Percentiles rank a stretch among this genome's conserved stretches.
phyloP scores from a whole-genome alignment of 345 rosid genomes.

The Acer yangbiense region DNA sequence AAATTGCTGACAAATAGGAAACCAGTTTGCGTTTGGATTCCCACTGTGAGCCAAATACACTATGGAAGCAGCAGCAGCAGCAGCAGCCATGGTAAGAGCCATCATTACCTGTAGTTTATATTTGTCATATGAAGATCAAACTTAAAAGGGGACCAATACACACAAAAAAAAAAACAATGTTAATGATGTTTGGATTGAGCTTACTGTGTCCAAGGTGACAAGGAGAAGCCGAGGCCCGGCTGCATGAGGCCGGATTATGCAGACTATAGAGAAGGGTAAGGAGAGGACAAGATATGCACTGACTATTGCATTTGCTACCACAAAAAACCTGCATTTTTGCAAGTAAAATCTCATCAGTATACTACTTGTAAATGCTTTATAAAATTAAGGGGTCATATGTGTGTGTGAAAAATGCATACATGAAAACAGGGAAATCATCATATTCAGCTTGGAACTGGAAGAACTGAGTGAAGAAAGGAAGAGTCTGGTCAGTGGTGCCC shows the following conservation, averaged over 20 bases:
- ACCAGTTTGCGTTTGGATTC: slow-evolving; percentile 46
- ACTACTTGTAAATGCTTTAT: too few relatives aligned
- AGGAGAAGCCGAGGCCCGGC: slow-evolving; percentile 45
- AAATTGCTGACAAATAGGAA: slow-evolving; percentile 53
- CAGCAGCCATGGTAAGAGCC: slow-evolving; percentile 34
- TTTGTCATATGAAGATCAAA: background rate
- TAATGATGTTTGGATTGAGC: background rate
- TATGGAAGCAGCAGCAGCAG: slow-evolving; percentile 40
- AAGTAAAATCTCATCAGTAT: background rate
- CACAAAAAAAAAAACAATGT: background rate
- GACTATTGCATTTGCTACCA: slow-evolving; percentile 36
- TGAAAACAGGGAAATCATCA: slow-evolving; percentile 43
- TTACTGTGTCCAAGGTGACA: slow-evolving; percentile 45
- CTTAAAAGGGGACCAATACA: too few relatives aligned
- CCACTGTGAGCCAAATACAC: slow-evolving; percentile 57
- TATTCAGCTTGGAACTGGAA: slow-evolving; percentile 62
- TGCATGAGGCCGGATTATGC: slow-evolving; percentile 48
- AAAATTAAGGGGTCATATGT: background rate
- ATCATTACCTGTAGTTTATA: slow-evolving; percentile 35
- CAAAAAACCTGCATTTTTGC: slow-evolving; percentile 42
- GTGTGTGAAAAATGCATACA: slow-evolving; percentile 18
- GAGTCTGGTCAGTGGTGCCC: slow-evolving; percentile 46
- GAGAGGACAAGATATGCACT: slow-evolving; percentile 58
- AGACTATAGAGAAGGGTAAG: slow-evolving; percentile 54
- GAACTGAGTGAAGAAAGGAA: slow-evolving; percentile 71